Conservation (phyloP, 2,329 filamentous ascomycete species). For the Colletotrichum noveboracense region DNA sequence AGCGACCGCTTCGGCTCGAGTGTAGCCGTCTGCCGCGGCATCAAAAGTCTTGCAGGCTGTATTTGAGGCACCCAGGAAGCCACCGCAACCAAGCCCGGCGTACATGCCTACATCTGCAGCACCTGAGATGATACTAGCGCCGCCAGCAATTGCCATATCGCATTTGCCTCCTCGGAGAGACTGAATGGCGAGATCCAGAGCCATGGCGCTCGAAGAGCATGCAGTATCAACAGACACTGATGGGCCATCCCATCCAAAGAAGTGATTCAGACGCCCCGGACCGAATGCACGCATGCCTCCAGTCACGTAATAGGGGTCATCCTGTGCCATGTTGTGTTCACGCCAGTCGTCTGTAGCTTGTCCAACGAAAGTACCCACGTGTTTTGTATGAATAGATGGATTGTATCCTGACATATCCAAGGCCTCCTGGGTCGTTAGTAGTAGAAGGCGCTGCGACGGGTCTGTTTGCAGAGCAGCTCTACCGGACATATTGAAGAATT, state of each 20-base stretch:
- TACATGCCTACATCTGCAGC: background rate
- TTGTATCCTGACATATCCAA: background rate
- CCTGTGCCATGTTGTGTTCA: conserved; percentile 40
- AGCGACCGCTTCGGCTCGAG: background rate
- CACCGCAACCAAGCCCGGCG: background rate
- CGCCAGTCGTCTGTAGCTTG: background rate
- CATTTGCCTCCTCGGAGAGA: background rate
- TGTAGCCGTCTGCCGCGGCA: background rate
- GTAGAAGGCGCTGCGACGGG: background rate
- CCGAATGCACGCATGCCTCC: conserved; percentile 38
- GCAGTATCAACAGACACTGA: conserved; percentile 42
- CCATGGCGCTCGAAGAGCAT: conserved; percentile 39
- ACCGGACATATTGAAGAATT: background rate
- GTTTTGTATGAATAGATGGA: background rate
- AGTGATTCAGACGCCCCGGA: conserved; percentile 37
- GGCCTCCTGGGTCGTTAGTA: background rate
- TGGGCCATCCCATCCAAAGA: conserved; percentile 44
- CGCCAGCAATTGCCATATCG: background rate
- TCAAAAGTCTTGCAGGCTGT: background rate
- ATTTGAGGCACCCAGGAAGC: background rate
- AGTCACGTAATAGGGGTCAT: conserved; percentile 42
- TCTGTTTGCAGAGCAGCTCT: background rate
- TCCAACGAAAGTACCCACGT: background rate
- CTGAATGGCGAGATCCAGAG: background rate
- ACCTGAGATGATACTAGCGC: background rate